These are phyloP conservation scores for Aspergillus sp. DNA, from an alignment of 2,329 filamentous ascomycete species.

Conservation along the genomic window DNA sequence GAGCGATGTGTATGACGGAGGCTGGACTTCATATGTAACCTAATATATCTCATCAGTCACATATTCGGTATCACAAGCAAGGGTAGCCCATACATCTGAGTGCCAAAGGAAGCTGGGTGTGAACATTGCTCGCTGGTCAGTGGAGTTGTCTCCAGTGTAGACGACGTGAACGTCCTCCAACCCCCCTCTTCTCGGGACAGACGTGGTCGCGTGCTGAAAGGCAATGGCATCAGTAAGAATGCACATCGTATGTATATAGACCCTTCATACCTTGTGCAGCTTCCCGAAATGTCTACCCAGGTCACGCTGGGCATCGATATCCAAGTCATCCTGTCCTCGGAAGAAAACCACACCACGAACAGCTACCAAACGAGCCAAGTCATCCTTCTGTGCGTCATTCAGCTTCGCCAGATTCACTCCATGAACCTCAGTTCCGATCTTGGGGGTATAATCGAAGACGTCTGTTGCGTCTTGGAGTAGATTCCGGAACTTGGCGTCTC, in stretches of 20 bases:
- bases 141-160: constrained; percentile 54
- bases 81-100: constrained; percentile 48
- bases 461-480: constrained; percentile 55
- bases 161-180: constrained; percentile 61
- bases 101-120: constrained; percentile 59
- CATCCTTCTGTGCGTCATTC: constrained; percentile 55
- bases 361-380: constrained; percentile 56
- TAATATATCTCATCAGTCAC: constrained; percentile 19
- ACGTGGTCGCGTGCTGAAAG: constrained; percentile 54
- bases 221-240: too few species aligned
- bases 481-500: constrained; percentile 56
- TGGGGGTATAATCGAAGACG: constrained; percentile 59
- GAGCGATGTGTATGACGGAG: constrained; percentile 59
- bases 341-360: constrained; percentile 61
- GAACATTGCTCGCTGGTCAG: constrained; percentile 57
- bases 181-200: constrained; percentile 51
- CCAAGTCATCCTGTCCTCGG: constrained; percentile 56
- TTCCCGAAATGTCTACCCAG: constrained; percentile 56
- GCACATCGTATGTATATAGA: too few species aligned
- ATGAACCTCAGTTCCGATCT: constrained; percentile 57
- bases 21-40: constrained; percentile 60
- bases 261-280: constrained; percentile 46
- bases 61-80: neutral
- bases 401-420: constrained; percentile 54
- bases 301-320: constrained; percentile 55